These are phyloP conservation scores for Solanum hybrid DNA, from an alignment of 305 asterid species.

Conservation along the genomic window DNA sequence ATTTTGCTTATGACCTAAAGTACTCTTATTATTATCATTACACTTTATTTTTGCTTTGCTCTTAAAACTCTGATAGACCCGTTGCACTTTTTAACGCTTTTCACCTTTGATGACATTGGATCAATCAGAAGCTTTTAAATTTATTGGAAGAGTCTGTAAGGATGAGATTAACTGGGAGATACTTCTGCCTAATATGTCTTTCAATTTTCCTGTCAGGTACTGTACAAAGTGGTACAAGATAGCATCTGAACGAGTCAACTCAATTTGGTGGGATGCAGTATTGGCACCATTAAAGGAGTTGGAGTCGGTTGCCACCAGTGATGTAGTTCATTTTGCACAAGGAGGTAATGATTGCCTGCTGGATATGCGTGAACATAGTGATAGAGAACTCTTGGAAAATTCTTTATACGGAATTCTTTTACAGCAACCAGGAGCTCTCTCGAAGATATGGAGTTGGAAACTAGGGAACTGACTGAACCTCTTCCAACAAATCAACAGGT, in stretches of 20 bases:
- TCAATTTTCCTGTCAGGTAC: slow-evolving; percentile 42
- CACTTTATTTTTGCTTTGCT: background rate
- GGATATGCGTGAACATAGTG: slow-evolving; percentile 12
- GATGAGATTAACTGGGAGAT: background rate
- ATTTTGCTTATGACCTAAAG: background rate
- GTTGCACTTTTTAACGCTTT: background rate
- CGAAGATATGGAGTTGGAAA: slow-evolving; percentile 92
- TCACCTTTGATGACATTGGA: background rate
- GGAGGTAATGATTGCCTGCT: slow-evolving; percentile 14
- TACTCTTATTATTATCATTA: background rate
- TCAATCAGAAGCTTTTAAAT: background rate
- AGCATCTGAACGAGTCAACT: slow-evolving; percentile 56
- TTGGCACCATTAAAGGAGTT: slow-evolving; percentile 70
- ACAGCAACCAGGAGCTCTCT: slow-evolving; percentile 47
- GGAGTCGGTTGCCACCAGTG: slow-evolving; percentile 66
- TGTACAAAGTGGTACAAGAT: slow-evolving; percentile 92
- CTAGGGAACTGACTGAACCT: slow-evolving; percentile 93
- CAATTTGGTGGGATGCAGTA: slow-evolving; percentile 81
- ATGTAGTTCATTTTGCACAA: slow-evolving; percentile 14
- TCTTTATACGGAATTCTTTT: slow-evolving; percentile 13
- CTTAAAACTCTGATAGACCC: background rate
- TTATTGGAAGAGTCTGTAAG: background rate
- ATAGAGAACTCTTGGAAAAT: slow-evolving; percentile 6
- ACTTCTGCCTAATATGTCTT: background rate
- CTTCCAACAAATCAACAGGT: slow-evolving; percentile 98